Evolutionary conservation across 352 stramenopile genomes (phyloP).

Genomic region (Globisporangium okanoganense): DNA sequence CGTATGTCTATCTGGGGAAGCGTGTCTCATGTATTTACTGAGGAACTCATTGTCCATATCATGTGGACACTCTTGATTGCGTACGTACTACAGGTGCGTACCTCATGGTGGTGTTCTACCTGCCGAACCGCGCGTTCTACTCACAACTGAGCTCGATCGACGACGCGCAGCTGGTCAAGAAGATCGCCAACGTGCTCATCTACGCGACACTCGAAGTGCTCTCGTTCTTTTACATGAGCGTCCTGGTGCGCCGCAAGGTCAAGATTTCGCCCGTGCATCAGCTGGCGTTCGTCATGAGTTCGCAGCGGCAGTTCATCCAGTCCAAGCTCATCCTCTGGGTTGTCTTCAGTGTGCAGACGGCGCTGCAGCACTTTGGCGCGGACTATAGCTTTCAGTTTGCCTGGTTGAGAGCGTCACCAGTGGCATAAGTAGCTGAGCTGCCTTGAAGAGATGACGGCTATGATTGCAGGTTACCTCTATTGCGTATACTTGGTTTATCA

Average conservation of each 20-base stretch:
- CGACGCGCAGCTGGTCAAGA: slow-evolving; percentile 5
- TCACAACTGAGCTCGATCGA: slow-evolving; percentile 25
- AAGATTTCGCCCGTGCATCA: slow-evolving; percentile 25
- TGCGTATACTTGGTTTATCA: too few relatives aligned
- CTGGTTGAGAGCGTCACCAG: background rate
- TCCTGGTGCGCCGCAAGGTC: slow-evolving; percentile 22
- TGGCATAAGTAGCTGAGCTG: background rate
- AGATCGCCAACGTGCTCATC: slow-evolving; percentile 28
- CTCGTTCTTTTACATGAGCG: slow-evolving; percentile 16
- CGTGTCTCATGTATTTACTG: background rate
- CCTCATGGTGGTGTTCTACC: slow-evolving; percentile 25
- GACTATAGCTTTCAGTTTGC: background rate
- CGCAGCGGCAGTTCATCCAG: slow-evolving; percentile 32
- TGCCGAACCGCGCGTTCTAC: slow-evolving; percentile 31
- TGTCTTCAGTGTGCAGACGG: slow-evolving; percentile 32
- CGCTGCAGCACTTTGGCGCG: slow-evolving; percentile 25
- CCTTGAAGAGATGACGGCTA: too few relatives aligned
- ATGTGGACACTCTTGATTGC: background rate
- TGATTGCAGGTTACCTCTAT: too few relatives aligned
- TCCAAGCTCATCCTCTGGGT: slow-evolving; percentile 44
- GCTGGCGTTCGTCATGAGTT: slow-evolving; percentile 32
- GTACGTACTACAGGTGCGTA: slow-evolving; percentile 21
- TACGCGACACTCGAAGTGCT: slow-evolving; percentile 20
- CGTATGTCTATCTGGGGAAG: background rate
- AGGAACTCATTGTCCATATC: background rate